Percentiles rank a stretch among this genome's conserved stretches.
phyloP scores from a whole-genome alignment of 805 yeast genomes.

The Yarrowia sp. region DNA sequence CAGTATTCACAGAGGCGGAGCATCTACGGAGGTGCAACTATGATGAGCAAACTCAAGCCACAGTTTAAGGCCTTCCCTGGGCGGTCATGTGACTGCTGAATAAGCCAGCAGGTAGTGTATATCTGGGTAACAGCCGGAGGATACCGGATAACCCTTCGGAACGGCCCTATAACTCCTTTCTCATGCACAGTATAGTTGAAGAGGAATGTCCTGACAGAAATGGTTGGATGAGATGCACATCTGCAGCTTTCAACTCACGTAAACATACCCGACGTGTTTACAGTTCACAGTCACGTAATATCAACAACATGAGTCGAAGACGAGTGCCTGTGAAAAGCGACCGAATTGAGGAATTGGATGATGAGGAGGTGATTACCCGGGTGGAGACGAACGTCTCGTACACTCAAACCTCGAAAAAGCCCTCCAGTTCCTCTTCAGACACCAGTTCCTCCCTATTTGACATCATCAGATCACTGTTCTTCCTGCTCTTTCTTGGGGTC shows the following conservation, averaged over 20 bases:
- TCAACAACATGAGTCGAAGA: slow-evolving; percentile 30
- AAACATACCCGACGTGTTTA: slow-evolving; percentile 23
- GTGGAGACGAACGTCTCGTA: background rate
- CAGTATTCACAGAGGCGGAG: background rate
- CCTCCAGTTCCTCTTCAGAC: background rate
- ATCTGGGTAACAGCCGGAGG: background rate
- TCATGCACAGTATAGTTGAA: background rate
- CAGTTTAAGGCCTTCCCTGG: background rate
- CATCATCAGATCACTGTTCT: slow-evolving; percentile 55
- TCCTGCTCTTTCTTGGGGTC: slow-evolving; percentile 57
- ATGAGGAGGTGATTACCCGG: slow-evolving; percentile 13
- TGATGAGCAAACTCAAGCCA: background rate
- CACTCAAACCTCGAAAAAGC: background rate
- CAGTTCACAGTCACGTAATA: slow-evolving; percentile 11
- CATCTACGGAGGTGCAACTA: background rate
- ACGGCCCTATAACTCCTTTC: background rate
- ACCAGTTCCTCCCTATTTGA: slow-evolving; percentile 47
- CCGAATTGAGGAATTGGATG: slow-evolving; percentile 31
- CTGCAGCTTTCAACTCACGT: slow-evolving; percentile 15
- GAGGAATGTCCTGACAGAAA: background rate
- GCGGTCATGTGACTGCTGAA: background rate
- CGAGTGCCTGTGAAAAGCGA: slow-evolving; percentile 13
- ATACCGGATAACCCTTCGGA: background rate
- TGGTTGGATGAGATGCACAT: slow-evolving; percentile 20
- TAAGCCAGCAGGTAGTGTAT: background rate